Conservation (phyloP, 1,284 basidiomycete genomes). For the Phlebopus sp. region DNA sequence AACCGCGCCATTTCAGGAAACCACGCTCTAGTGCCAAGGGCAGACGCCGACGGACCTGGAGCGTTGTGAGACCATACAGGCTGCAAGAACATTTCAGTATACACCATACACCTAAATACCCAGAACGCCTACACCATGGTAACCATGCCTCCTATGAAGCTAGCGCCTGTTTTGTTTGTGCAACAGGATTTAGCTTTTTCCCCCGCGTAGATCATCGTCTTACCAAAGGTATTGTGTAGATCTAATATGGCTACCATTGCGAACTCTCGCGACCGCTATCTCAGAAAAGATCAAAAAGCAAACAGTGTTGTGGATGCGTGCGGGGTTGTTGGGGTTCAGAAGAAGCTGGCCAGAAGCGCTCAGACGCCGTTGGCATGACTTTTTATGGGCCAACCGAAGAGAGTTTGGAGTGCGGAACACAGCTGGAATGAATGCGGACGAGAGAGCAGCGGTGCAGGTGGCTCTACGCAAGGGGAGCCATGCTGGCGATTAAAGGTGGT, state of each 20-base stretch:
- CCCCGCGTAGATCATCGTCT: neutral
- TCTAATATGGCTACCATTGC: neutral
- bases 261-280: neutral
- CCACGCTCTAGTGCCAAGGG: too few species aligned
- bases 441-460: neutral
- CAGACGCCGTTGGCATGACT: neutral
- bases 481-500: too few species aligned
- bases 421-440: neutral
- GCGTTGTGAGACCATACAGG: conserved; percentile 22
- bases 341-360: neutral
- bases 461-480: neutral
- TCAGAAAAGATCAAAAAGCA: too few species aligned
- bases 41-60: conserved; percentile 12
- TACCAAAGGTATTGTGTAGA: conserved; percentile 9
- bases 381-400: neutral
- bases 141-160: conserved; percentile 19
- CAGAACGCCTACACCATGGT: conserved; percentile 14
- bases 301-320: neutral
- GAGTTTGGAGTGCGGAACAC: too few species aligned
- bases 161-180: conserved; percentile 11
- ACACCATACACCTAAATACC: neutral
- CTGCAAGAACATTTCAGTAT: conserved; percentile 3
- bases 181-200: neutral
- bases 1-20: too few species aligned
- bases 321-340: neutral